phyloP scores from a whole-genome alignment of 306 rosid species.

The Quillaja saponaria region DNA sequence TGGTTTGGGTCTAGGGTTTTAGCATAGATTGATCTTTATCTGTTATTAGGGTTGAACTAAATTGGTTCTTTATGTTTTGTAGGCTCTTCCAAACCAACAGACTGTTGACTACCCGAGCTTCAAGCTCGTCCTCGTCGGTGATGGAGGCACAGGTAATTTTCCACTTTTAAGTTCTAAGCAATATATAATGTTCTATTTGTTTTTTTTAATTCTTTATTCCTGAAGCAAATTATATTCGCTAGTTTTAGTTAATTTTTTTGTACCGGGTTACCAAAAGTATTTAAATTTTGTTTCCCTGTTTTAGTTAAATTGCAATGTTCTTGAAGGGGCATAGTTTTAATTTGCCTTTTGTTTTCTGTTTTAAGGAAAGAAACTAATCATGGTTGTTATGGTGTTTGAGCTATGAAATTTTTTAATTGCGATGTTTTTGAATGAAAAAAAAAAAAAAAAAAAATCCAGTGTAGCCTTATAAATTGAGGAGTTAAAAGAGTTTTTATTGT shows the following conservation, averaged over 20 bases:
- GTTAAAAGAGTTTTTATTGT: too few relatives aligned
- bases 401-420: too few relatives aligned
- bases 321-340: too few relatives aligned
- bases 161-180: neutral
- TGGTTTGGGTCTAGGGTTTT: constrained; percentile 6
- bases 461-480: too few relatives aligned
- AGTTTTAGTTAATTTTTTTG: too few relatives aligned
- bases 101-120: constrained; percentile 67
- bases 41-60: too few relatives aligned
- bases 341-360: too few relatives aligned
- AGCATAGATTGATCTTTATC: constrained; percentile 12
- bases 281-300: neutral
- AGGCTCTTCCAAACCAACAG: constrained; percentile 61
- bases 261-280: too few relatives aligned
- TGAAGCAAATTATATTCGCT: neutral
- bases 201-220: neutral
- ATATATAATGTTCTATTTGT: neutral
- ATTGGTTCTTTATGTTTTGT: neutral
- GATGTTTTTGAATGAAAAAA: neutral
- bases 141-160: constrained; percentile 67
- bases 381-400: too few relatives aligned
- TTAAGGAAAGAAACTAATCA: too few relatives aligned
- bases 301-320: neutral
- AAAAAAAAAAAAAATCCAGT: too few relatives aligned
- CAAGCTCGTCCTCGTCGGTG: constrained; percentile 78